Evolutionary conservation across 129 eudicot genomes (phyloP).

Genomic region (Artemisia annua): DNA sequence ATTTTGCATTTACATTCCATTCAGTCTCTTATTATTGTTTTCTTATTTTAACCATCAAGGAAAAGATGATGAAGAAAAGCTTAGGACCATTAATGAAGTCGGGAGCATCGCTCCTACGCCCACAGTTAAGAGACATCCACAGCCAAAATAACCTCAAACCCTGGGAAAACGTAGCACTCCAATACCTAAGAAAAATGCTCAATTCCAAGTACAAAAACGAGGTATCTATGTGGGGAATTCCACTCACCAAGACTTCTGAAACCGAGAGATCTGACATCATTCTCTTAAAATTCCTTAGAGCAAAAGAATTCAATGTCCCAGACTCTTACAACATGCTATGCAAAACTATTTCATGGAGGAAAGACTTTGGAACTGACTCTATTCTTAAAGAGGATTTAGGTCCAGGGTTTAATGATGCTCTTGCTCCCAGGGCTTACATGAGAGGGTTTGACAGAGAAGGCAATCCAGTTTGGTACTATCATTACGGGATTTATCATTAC

Average conservation of each 20-base stretch:
- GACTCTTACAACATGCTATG: slow-evolving; percentile 65
- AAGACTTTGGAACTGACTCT: slow-evolving; percentile 23
- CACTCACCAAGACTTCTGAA: slow-evolving; percentile 35
- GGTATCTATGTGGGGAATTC: slow-evolving; percentile 71
- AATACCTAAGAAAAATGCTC: no score
- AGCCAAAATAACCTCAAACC: no score
- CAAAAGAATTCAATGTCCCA: slow-evolving; percentile 65
- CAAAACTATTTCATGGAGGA: slow-evolving; percentile 66
- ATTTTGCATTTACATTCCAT: no score
- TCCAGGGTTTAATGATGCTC: slow-evolving; percentile 6
- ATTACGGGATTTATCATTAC: background rate
- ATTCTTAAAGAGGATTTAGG: slow-evolving; percentile 47
- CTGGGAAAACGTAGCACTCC: no score
- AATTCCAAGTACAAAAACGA: no score
- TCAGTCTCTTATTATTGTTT: no score
- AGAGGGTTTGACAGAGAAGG: slow-evolving; percentile 61
- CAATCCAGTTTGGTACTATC: slow-evolving; percentile 62
- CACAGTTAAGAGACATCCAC: no score
- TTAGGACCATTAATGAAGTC: no score
- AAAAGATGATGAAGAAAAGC: no score
- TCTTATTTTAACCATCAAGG: no score
- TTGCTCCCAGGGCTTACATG: slow-evolving; percentile 36
- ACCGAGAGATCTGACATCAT: slow-evolving; percentile 51
- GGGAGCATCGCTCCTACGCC: no score
- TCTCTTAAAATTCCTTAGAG: slow-evolving; percentile 62